Evolutionary conservation across 2,329 filamentous ascomycete species (phyloP).

Genomic region (Penicillium sp.): DNA sequence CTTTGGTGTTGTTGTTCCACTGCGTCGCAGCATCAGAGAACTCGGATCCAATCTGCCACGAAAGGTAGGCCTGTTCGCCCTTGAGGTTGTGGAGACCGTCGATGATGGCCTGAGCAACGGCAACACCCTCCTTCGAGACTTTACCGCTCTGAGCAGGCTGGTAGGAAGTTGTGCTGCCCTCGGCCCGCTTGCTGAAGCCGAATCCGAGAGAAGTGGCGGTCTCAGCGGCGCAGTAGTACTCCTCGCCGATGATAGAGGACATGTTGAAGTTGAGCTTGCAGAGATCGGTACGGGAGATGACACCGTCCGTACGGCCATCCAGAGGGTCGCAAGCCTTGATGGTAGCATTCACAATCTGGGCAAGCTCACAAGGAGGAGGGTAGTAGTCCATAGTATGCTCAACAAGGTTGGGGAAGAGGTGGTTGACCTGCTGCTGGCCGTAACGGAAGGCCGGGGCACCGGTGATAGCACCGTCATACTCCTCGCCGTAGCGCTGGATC

Average conservation of each 20-base stretch:
- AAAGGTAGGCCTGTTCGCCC: constrained; percentile 43
- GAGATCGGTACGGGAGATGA: constrained; percentile 51
- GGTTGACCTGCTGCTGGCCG: constrained; percentile 45
- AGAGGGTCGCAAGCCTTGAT: constrained; percentile 56
- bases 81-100: constrained; percentile 43
- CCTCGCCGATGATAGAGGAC: constrained; percentile 46
- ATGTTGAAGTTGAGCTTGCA: constrained; percentile 50
- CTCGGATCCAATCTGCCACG: constrained; percentile 26
- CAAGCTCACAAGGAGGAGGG: constrained; percentile 37
- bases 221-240: constrained; percentile 45
- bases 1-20: constrained; percentile 25
- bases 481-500: constrained; percentile 50
- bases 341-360: constrained; percentile 50
- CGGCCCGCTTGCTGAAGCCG: constrained; percentile 25
- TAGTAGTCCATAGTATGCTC: constrained; percentile 44
- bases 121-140: constrained; percentile 27
- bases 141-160: constrained; percentile 32
- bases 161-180: constrained; percentile 19
- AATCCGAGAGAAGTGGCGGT: constrained; percentile 28
- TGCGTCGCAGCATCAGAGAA: constrained; percentile 25
- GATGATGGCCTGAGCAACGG: constrained; percentile 35
- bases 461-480: constrained; percentile 48
- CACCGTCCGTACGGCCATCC: constrained; percentile 55
- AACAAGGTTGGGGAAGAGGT: constrained; percentile 39
- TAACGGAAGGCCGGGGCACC: constrained; percentile 50